phyloP scores from a whole-genome alignment of 2,329 filamentous ascomycete species.

The Juglanconis sp. region DNA sequence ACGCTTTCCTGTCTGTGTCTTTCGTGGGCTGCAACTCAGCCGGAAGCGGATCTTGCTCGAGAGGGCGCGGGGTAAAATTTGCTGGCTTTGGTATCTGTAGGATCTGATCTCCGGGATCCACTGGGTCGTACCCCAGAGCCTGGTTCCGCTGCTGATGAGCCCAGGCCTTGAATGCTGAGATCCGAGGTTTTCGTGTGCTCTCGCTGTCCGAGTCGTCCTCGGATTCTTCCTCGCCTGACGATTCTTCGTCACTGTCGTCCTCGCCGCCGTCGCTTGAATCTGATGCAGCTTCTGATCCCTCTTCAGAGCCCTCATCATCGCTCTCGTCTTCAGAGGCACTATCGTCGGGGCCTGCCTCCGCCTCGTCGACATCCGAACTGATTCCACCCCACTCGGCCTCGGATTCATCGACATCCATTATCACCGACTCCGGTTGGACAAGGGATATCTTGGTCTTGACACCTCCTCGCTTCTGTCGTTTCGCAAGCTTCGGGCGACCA shows the following conservation, averaged over 20 bases:
- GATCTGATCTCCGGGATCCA: constrained; percentile 38
- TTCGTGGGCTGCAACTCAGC: constrained; percentile 60
- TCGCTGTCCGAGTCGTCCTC: constrained; percentile 24
- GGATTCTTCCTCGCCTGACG: constrained; percentile 28
- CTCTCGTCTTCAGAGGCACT: not conserved
- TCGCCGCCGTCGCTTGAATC: constrained; percentile 29
- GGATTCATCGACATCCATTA: constrained; percentile 20
- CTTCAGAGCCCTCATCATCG: constrained; percentile 14
- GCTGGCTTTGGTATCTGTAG: constrained; percentile 53
- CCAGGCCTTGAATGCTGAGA: constrained; percentile 87
- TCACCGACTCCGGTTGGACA: constrained; percentile 38
- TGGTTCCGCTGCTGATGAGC: constrained; percentile 83
- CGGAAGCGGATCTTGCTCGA: constrained; percentile 70
- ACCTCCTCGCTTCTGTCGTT: constrained; percentile 70
- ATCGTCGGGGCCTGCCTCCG: not conserved
- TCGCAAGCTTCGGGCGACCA: constrained; percentile 78
- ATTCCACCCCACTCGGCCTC: constrained; percentile 60
- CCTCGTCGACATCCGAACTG: constrained; percentile 35
- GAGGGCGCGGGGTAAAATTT: constrained; percentile 64
- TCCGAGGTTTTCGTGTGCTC: constrained; percentile 34
- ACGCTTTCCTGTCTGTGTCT: constrained; percentile 66
- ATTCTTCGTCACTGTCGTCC: constrained; percentile 17
- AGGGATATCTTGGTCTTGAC: constrained; percentile 53
- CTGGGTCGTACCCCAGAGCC: constrained; percentile 64
- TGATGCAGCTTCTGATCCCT: constrained; percentile 21